These are phyloP conservation scores for Hymenoscyphus salicellus DNA, from an alignment of 2,329 filamentous ascomycete species.

Conservation along the genomic window DNA sequence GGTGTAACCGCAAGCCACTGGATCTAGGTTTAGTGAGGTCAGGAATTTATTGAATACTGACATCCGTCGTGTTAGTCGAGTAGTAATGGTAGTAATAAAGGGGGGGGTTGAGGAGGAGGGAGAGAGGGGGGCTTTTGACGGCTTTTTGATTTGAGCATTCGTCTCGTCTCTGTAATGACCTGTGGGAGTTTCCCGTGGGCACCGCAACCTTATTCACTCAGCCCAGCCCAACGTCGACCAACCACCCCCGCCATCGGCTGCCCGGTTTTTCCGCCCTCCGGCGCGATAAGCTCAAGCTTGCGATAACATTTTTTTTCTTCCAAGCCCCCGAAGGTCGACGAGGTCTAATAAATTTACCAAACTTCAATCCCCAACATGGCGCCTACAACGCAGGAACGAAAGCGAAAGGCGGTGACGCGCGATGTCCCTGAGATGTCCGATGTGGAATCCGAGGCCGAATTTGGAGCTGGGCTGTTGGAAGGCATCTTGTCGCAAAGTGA, in stretches of 20 bases:
- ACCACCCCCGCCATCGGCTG: background rate
- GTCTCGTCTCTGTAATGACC: no score
- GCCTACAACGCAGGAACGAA: constrained; percentile 37
- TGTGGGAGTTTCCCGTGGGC: no score
- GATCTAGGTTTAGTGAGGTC: constrained; percentile 23
- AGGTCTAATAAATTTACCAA: background rate
- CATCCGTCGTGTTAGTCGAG: background rate
- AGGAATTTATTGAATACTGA: constrained; percentile 18
- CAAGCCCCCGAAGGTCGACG: background rate
- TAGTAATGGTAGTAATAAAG: background rate
- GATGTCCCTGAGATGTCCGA: constrained; percentile 49
- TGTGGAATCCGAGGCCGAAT: constrained; percentile 59
- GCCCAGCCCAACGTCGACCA: background rate
- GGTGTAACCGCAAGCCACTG: constrained; percentile 17
- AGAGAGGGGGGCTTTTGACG: no score
- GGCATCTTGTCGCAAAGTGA: constrained; percentile 57
- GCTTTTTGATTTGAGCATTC: no score
- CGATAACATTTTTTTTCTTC: background rate
- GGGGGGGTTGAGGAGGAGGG: background rate
- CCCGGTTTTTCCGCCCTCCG: background rate
- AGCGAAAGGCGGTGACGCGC: constrained; percentile 62
- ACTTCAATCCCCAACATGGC: constrained; percentile 29
- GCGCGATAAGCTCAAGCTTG: constrained; percentile 10
- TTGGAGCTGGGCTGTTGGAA: constrained; percentile 52
- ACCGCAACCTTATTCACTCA: no score